Evolutionary conservation across 2,329 filamentous ascomycete genomes (phyloP).

Genomic region (Monilinia fructicola): DNA sequence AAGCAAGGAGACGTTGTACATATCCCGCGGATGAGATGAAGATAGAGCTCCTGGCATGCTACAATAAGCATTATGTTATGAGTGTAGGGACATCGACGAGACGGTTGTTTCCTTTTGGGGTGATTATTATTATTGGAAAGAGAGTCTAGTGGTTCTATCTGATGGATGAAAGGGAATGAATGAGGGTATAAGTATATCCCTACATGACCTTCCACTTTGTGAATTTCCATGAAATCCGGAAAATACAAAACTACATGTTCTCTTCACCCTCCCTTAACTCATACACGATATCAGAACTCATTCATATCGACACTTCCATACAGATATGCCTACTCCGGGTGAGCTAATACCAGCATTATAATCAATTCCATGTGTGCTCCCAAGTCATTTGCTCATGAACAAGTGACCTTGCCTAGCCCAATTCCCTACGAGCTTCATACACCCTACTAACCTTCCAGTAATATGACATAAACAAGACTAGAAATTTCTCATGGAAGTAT

Average conservation of each 20-base stretch:
- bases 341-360: neutral
- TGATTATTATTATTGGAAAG: neutral
- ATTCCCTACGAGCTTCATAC: too few species aligned
- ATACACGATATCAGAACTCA: too few species aligned
- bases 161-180: neutral
- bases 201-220: neutral
- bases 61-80: constrained; percentile 5
- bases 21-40: constrained; percentile 16
- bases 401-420: neutral
- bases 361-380: neutral
- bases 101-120: neutral
- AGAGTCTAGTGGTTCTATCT: neutral
- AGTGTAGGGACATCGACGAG: neutral
- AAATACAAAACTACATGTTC: neutral
- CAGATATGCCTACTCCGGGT: neutral
- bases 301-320: neutral
- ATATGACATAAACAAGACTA: neutral
- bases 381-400: neutral
- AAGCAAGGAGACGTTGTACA: constrained; percentile 16
- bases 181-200: constrained; percentile 6
- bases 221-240: too few species aligned
- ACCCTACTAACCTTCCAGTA: too few species aligned
- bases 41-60: neutral
- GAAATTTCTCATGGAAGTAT: neutral
- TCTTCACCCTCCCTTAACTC: too few species aligned